Evolutionary conservation across 345 rosid species (phyloP).

Genomic region (Pistacia vera): DNA sequence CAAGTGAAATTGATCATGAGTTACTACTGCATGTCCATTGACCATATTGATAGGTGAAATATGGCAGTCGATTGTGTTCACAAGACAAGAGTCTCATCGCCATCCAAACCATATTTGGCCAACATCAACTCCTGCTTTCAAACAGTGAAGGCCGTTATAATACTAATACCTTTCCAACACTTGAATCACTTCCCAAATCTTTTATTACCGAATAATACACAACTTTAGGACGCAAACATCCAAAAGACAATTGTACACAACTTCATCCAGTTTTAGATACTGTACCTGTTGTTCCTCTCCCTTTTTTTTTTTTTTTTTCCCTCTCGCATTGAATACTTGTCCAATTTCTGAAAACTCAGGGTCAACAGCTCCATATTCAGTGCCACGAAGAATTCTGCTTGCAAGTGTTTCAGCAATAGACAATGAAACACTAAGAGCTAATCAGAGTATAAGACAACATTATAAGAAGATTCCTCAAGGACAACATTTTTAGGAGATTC

Average conservation of each 20-base stretch:
- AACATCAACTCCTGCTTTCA: no score
- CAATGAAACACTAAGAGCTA: neutral
- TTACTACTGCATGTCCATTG: slow-evolving; percentile 74
- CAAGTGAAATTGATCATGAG: slow-evolving; percentile 89
- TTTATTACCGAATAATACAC: no score
- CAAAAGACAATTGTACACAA: neutral
- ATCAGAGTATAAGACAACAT: no score
- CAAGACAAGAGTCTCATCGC: slow-evolving; percentile 91
- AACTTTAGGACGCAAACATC: no score
- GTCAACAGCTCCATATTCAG: neutral
- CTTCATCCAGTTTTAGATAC: neutral
- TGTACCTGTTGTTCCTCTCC: neutral
- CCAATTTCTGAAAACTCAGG: neutral
- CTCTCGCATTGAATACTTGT: neutral
- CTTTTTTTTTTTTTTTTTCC: neutral
- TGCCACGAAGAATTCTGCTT: neutral
- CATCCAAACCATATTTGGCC: slow-evolving; percentile 90
- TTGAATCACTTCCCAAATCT: slow-evolving; percentile 37
- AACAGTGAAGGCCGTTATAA: neutral
- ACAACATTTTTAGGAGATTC: neutral
- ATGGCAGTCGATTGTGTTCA: slow-evolving; percentile 77
- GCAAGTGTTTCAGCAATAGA: neutral
- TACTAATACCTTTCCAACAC: slow-evolving; percentile 74
- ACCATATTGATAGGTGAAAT: slow-evolving; percentile 71
- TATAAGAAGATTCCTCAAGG: no score